Base-by-base conservation (phyloP, 1,284 basidiomycete genomes). In the Ceraceosorus guamensis region DNA sequence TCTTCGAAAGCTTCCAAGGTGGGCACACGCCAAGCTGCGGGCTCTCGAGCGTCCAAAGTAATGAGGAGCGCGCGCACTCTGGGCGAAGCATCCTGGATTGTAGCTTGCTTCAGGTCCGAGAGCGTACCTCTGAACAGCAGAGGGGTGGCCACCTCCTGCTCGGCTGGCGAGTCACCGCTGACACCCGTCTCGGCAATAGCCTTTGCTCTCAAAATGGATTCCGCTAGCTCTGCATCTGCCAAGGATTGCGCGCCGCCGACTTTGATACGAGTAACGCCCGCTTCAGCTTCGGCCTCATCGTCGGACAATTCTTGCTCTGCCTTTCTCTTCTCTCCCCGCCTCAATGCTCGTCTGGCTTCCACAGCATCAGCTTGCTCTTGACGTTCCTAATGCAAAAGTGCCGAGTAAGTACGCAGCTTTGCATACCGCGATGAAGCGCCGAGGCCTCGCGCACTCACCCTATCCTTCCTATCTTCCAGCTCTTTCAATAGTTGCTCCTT, bases 401-500 rank as follows among this genome's bases (percentile, higher is more conserved):
- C 24, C 24, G 24, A 24, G 24, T 24, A 24, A 24, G 24, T 24
- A 24, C 24, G 24, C 24, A 24, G 24, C 24, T 24, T 24, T 24
- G 24, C 24, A 3, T 24, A 24, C 24, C 24, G 24, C 24, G 24
- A 24, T 24, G 3, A 24, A 3, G 24, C 24, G 24, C 24, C 24
- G 24, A 24, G 24, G 24, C 24, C 3, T 24, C 24, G 24, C 24
- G 24, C 39, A 11, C 46, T 32, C 32, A 30, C 50, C n/a, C 44
- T 14, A 6, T 47, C 16, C 39, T 39, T 60, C 55, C 63, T 65
- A 52, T 66, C 56, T 53, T 75, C 71, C 56, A 76, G 70, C 62
- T 98, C 93, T 13, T 90, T 90, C 45, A 98, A 81, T 57, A 98
- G 86, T 78, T 93, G 86, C 75, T 96, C 93, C 80, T 97, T 98